Evolutionary conservation across 805 yeast species (phyloP), one percentile per base, ranked within the genome.

Genomic region (Grigorovia transvaalensis): DNA sequence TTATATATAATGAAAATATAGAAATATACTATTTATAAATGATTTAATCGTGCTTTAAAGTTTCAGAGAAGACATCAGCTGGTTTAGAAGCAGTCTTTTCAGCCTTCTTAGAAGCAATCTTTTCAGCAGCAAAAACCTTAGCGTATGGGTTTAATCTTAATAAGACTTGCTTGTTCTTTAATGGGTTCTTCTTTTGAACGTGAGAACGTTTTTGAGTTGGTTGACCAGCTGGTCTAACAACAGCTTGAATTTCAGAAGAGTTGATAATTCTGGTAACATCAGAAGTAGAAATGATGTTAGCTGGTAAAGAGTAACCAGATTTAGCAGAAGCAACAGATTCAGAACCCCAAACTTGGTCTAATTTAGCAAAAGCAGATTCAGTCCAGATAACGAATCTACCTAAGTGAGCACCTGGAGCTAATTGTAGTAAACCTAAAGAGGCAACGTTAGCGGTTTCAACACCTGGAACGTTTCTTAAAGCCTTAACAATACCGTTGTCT

Each of bases 311-410:
- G 95, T 85, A 90, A 74, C 86, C 86, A 65, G 89, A 74, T 83
- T 90, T 90, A 70, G 86, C 71, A 53, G 93, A 82, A 67, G 83
- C 80, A 72, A 85, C 81, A 68, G 90, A 73, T 73, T 85, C 95
- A 63, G 96, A 82, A 74, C 96, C 96, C 93, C 93, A 93, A 81
- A 93, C 87, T 62, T 89, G 79, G 82, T 93, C 99, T 72, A 93
- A 83, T 70, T 90, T 82, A 74, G 90, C 85, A 76, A 93, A 89
- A 74, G 99, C 99, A 74, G 88, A 79, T 81, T 90, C 96, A 72
- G 99, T 90, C 99, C 99, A 93, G 88, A 93, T 88, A 72, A 93
- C 85, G 72, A 93, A 93, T 84, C 99, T 90, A 81, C 99, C 99
- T 71, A 93, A 81, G 83, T 93, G 99, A 73, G 98, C 96, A 85